phyloP scores from a whole-genome alignment of 75 land plant species.

The Pinus tabuliformis region DNA sequence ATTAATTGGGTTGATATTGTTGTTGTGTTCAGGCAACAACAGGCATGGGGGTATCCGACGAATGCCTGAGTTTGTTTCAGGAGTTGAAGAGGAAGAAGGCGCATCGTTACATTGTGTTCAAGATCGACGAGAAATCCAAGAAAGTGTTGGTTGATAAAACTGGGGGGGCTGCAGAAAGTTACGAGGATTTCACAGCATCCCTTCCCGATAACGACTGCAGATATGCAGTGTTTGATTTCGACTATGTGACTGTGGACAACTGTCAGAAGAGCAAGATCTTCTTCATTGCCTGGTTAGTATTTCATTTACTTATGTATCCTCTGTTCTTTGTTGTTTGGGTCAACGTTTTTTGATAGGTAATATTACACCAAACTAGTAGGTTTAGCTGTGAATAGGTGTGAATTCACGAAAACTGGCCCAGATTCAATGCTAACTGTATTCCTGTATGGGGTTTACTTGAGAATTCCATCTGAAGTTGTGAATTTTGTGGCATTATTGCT shows the following conservation, averaged over 20 bases:
- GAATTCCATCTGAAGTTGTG: neutral
- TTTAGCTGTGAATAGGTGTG: too few relatives aligned
- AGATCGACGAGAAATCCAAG: conserved; percentile 54
- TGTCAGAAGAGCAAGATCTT: conserved; percentile 53
- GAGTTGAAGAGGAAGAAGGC: conserved; percentile 66
- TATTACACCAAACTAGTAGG: too few relatives aligned
- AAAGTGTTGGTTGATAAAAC: conserved; percentile 50
- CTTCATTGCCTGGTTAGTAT: conserved; percentile 43
- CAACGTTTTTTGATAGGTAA: too few relatives aligned
- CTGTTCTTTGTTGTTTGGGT: neutral
- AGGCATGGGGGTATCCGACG: conserved; percentile 61
- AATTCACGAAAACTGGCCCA: too few relatives aligned
- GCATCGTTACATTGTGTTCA: conserved; percentile 63
- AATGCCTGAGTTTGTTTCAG: conserved; percentile 53
- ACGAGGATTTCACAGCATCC: conserved; percentile 48
- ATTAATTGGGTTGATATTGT: too few relatives aligned
- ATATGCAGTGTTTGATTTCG: conserved; percentile 66
- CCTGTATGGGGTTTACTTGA: too few relatives aligned
- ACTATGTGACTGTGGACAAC: conserved; percentile 45
- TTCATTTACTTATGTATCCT: neutral
- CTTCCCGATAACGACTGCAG: conserved; percentile 60
- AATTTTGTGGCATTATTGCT: neutral
- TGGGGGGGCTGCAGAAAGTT: conserved; percentile 45
- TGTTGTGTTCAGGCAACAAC: conserved; percentile 25
- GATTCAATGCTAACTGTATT: too few relatives aligned